A percentile compares a stretch with the other conserved stretches of the same genome.
Evolutionary conservation across 2,329 filamentous ascomycete genomes (phyloP).

Genomic region (Ceratocystis diversiconidia): DNA sequence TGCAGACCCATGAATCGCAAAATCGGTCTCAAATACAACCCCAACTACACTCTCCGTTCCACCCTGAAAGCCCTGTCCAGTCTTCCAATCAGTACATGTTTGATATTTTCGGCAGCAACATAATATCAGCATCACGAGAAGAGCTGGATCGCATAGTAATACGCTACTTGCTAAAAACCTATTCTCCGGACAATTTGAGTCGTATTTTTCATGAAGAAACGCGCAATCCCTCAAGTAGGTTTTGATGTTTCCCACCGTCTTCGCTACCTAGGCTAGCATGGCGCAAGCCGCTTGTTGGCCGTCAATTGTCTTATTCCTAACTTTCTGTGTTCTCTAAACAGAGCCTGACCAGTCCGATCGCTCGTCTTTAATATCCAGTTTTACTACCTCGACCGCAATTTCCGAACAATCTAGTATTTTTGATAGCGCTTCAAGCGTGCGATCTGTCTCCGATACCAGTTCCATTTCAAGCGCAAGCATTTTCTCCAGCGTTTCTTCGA

Average conservation of each 20-base stretch:
- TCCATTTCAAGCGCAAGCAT: constrained; percentile 28
- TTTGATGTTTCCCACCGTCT: background rate
- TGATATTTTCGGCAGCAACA: background rate
- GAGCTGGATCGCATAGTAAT: constrained; percentile 21
- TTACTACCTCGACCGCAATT: constrained; percentile 25
- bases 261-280: background rate
- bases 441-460: constrained; percentile 29
- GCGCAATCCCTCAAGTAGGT: constrained; percentile 10
- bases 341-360: constrained; percentile 23
- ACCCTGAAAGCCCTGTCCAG: background rate
- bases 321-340: constrained; percentile 12
- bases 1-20: background rate
- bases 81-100: background rate
- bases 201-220: constrained; percentile 20
- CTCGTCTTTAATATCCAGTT: constrained; percentile 26
- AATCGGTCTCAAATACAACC: background rate
- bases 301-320: constrained; percentile 23
- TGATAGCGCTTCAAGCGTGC: constrained; percentile 26
- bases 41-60: background rate
- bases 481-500: constrained; percentile 30
- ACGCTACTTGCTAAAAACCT: constrained; percentile 21
- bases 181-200: constrained; percentile 19
- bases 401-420: constrained; percentile 28
- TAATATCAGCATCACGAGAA: background rate
- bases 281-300: background rate